phyloP scores from a whole-genome alignment of 2,329 filamentous ascomycete species.

The Akanthomyces lecanii region DNA sequence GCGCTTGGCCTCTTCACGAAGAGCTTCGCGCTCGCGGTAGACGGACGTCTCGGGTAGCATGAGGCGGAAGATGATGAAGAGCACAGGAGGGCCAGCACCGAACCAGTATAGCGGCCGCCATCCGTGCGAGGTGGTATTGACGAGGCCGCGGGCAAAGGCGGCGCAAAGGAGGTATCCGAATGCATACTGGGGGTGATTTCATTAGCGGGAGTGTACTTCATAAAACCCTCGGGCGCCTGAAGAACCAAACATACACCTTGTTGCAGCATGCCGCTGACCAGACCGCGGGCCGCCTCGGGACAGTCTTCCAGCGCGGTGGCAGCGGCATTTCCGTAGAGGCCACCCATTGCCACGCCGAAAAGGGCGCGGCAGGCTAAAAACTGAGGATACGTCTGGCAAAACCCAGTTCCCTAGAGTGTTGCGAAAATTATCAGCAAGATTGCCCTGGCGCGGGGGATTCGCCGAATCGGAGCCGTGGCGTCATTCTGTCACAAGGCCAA shows the following conservation, averaged over 20 bases:
- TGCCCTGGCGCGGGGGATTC: background rate
- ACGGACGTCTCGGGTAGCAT: constrained; percentile 74
- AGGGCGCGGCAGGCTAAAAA: constrained; percentile 72
- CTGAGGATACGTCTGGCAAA: constrained; percentile 61
- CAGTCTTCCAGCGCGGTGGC: constrained; percentile 76
- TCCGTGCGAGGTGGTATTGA: constrained; percentile 70
- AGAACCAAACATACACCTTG: constrained; percentile 49
- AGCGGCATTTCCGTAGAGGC: constrained; percentile 72
- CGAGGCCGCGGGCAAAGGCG: constrained; percentile 60
- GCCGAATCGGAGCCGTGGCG: constrained; percentile 12
- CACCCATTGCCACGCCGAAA: constrained; percentile 80
- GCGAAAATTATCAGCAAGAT: background rate
- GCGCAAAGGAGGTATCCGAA: constrained; percentile 60
- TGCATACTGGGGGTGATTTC: constrained; percentile 41
- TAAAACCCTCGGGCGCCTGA: no score
- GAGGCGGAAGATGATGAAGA: constrained; percentile 77
- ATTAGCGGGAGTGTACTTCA: no score
- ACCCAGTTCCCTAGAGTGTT: constrained; percentile 56
- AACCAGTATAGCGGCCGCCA: constrained; percentile 93
- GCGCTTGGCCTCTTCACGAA: constrained; percentile 45
- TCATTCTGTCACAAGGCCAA: constrained; percentile 1
- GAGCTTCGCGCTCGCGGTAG: constrained; percentile 61
- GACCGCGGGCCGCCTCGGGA: constrained; percentile 61
- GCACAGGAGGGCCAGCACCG: constrained; percentile 70
- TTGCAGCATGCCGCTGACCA: constrained; percentile 73